A percentile compares a stretch with the other conserved stretches of the same genome.
Evolutionary conservation across 2,329 filamentous ascomycete genomes (phyloP).

Genomic region (Fusarium humuli): DNA sequence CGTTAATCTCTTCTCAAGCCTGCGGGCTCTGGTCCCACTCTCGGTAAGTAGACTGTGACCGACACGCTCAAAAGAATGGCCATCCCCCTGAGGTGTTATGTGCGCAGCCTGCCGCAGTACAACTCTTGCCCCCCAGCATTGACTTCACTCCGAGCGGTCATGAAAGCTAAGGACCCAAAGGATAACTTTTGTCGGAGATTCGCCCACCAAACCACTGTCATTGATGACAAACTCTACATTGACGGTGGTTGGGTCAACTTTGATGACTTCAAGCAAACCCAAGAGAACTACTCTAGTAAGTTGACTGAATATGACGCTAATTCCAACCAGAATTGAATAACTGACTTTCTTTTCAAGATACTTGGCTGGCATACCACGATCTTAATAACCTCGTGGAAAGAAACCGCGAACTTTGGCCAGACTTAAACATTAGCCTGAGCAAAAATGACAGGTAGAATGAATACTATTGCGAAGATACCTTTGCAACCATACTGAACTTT

Average conservation of each 20-base stretch:
- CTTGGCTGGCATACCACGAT: background rate
- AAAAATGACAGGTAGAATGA: background rate
- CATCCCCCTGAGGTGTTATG: no score
- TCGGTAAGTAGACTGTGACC: rapidly evolving
- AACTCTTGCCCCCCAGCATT: no score
- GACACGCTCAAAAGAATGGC: no score
- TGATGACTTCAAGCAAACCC: conserved; percentile 9
- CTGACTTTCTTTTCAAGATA: background rate
- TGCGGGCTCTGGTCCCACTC: no score
- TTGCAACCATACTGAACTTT: rapidly evolving
- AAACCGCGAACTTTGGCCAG: background rate
- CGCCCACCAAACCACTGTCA: background rate
- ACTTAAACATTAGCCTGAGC: background rate
- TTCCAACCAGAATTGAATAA: rapidly evolving
- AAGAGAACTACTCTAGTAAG: conserved; percentile 6
- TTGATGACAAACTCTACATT: conserved; percentile 4
- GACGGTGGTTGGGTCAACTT: conserved; percentile 13
- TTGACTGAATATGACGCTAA: rapidly evolving
- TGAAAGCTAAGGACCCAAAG: background rate
- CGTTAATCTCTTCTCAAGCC: no score
- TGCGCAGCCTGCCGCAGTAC: no score
- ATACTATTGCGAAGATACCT: rapidly evolving
- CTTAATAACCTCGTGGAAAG: background rate
- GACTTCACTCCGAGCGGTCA: no score
- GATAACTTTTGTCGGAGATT: conserved; percentile 2